Evolutionary conservation across 257 asterid species (phyloP).

Genomic region (Solanum okadae): DNA sequence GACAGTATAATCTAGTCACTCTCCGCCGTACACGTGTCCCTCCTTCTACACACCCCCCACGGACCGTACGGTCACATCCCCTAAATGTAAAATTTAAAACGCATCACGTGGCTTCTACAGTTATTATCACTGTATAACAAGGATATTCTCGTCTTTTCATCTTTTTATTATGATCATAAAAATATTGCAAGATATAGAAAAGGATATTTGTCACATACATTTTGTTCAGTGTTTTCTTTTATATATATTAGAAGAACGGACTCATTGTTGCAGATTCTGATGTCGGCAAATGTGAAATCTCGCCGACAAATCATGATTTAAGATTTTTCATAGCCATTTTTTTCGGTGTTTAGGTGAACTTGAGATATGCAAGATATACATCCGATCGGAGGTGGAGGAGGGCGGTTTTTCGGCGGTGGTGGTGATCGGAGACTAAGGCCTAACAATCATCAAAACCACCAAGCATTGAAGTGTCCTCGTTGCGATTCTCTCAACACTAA

Average conservation of each 20-base stretch:
- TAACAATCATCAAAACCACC: slow-evolving; percentile 31
- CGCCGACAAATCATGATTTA: background rate
- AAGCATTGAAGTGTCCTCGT: slow-evolving; percentile 73
- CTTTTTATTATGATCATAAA: background rate
- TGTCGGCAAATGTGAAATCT: slow-evolving; percentile 13
- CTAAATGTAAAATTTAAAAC: background rate
- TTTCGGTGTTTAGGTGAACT: background rate
- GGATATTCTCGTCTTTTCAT: slow-evolving; percentile 27
- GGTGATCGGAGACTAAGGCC: slow-evolving; percentile 55
- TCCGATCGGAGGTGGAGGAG: slow-evolving; percentile 26
- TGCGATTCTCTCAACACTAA: slow-evolving; percentile 83
- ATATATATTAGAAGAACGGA: too few species aligned
- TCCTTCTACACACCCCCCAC: background rate
- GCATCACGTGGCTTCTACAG: slow-evolving; percentile 1
- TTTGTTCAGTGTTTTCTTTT: background rate
- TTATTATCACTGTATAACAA: background rate
- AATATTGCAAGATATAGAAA: slow-evolving; percentile 16
- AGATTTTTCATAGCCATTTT: background rate
- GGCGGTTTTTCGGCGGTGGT: slow-evolving; percentile 27
- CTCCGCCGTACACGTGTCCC: slow-evolving; percentile 4
- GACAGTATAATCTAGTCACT: background rate
- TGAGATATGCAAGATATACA: slow-evolving; percentile 57
- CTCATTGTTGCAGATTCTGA: background rate
- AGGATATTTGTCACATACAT: slow-evolving; percentile 35
- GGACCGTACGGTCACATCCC: background rate